phyloP scores from a whole-genome alignment of 2,329 filamentous ascomycete species.

The Biscogniauxia sp. region DNA sequence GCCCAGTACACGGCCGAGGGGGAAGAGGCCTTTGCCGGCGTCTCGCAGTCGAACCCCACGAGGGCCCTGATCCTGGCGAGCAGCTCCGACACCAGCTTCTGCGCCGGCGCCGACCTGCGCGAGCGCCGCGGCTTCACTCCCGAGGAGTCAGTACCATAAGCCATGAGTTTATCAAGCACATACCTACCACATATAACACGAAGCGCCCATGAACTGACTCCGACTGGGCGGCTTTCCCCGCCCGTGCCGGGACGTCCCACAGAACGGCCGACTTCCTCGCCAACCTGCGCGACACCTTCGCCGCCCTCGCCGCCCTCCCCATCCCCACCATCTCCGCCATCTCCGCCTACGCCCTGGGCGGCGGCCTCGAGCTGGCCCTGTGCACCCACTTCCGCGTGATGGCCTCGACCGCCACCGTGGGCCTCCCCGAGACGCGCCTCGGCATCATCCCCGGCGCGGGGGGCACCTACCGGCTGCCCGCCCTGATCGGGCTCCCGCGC shows the following conservation, averaged over 20 bases:
- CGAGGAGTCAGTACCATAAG: slow-evolving; percentile 62
- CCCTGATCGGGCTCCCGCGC: slow-evolving; percentile 72
- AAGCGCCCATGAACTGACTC: slow-evolving; percentile 10
- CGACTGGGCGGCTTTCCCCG: neutral
- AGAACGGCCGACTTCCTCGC: slow-evolving; percentile 79
- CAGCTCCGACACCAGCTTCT: slow-evolving; percentile 84
- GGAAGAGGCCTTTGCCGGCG: slow-evolving; percentile 48
- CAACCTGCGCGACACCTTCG: slow-evolving; percentile 73
- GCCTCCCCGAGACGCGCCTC: slow-evolving; percentile 81
- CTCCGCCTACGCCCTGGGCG: slow-evolving; percentile 82
- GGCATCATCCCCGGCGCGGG: slow-evolving; percentile 95
- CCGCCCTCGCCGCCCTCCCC: slow-evolving; percentile 68
- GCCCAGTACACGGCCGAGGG: slow-evolving; percentile 56
- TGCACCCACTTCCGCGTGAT: slow-evolving; percentile 88
- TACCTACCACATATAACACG: slow-evolving; percentile 1
- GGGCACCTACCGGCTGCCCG: slow-evolving; percentile 83
- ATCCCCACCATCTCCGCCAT: slow-evolving; percentile 90
- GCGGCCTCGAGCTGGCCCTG: slow-evolving; percentile 89
- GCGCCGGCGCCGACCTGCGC: slow-evolving; percentile 91
- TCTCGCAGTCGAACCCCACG: slow-evolving; percentile 56
- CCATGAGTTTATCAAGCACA: slow-evolving; percentile 10
- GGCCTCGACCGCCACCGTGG: slow-evolving; percentile 72
- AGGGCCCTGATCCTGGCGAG: slow-evolving; percentile 81
- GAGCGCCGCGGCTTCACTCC: slow-evolving; percentile 74
- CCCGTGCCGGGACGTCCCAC: slow-evolving; percentile 15